These are phyloP conservation scores for Ophiocordyceps polyrhachis-furcata DNA, from an alignment of 2,329 filamentous ascomycete species.

Conservation along the genomic window DNA sequence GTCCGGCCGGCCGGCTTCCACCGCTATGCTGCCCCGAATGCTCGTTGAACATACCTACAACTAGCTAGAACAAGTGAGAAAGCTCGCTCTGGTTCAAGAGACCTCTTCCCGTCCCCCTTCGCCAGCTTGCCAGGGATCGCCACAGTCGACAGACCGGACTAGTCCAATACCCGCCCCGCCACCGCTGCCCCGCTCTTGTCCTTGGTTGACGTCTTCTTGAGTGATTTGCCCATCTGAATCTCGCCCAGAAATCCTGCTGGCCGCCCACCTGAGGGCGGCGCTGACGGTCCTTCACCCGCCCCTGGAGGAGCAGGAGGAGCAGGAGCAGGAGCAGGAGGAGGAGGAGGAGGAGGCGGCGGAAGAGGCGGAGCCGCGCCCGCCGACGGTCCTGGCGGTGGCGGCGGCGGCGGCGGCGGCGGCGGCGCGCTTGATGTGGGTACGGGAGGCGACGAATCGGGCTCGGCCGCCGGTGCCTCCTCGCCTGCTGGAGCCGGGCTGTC, in stretches of 20 bases:
- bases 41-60: too few species aligned
- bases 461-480: slow-evolving; percentile 11
- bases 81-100: too few species aligned
- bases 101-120: not conserved
- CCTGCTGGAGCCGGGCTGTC: slow-evolving; percentile 18
- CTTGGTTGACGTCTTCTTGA: slow-evolving; percentile 81
- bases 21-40: not conserved
- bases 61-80: too few species aligned
- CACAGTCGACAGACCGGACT: slow-evolving; percentile 4
- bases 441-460: slow-evolving; percentile 9
- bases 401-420: not conserved
- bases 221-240: slow-evolving; percentile 59
- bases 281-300: slow-evolving; percentile 17
- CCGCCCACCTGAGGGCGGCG: slow-evolving; percentile 28
- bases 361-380: slow-evolving; percentile 5
- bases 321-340: slow-evolving; percentile 12
- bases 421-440: slow-evolving; percentile 6
- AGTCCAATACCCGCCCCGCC: slow-evolving; percentile 57
- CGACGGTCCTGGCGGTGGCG: not conserved
- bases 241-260: slow-evolving; percentile 55
- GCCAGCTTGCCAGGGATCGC: not conserved
- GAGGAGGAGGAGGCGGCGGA: slow-evolving; percentile 10
- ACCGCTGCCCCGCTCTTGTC: slow-evolving; percentile 58
- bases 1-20: not conserved
- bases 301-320: slow-evolving; percentile 16